Evolutionary conservation across 345 rosid species (phyloP).

Genomic region (Nephelium lappaceum): DNA sequence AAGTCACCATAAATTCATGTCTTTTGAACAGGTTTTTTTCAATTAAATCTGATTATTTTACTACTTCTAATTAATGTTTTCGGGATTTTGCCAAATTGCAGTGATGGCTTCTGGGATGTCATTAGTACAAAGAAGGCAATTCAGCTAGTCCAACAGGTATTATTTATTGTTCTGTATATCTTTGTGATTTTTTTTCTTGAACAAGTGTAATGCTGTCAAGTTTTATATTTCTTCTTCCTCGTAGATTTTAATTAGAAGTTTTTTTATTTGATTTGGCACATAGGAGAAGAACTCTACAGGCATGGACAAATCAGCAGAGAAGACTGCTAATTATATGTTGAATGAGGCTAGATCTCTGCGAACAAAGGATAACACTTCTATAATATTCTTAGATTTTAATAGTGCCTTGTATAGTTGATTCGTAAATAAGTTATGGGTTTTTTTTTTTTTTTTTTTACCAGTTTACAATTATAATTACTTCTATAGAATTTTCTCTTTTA

Average conservation of each 20-base stretch:
- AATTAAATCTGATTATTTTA: not conserved
- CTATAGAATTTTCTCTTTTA: not conserved
- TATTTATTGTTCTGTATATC: slow-evolving; percentile 1
- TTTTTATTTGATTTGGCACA: slow-evolving; percentile 28
- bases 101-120: slow-evolving; percentile 98
- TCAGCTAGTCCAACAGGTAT: slow-evolving; percentile 76
- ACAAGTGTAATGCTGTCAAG: not conserved
- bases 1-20: not conserved
- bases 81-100: slow-evolving; percentile 32
- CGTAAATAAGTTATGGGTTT: slow-evolving; percentile 28
- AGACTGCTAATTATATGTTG: slow-evolving; percentile 73
- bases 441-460: not conserved
- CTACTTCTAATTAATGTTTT: not conserved
- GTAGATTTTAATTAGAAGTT: not conserved
- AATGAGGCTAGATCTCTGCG: slow-evolving; percentile 82
- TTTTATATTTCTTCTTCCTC: not conserved
- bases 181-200: not conserved
- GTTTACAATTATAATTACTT: not conserved
- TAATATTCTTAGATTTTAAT: slow-evolving; percentile 81
- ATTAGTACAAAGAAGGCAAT: slow-evolving; percentile 69
- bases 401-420: slow-evolving; percentile 46
- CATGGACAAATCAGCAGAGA: slow-evolving; percentile 58
- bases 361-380: slow-evolving; percentile 93
- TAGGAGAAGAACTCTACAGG: slow-evolving; percentile 47
- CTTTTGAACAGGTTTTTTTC: not conserved